These are phyloP conservation scores for Penicillium sp. DNA, from an alignment of 2,329 filamentous ascomycete genomes.

Conservation along the genomic window DNA sequence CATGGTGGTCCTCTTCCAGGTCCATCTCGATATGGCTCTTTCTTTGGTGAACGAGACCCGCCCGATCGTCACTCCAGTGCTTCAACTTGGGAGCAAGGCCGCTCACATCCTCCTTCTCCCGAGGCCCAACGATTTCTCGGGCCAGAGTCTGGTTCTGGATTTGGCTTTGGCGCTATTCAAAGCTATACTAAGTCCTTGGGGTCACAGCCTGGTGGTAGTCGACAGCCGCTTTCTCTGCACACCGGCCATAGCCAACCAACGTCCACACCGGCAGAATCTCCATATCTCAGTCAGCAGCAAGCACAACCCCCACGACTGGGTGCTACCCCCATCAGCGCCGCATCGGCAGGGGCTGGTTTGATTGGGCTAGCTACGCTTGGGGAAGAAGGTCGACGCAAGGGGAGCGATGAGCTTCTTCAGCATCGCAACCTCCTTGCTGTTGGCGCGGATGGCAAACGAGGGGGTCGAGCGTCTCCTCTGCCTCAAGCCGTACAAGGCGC, in stretches of 20 bases:
- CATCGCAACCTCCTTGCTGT: slow-evolving; percentile 68
- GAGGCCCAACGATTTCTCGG: slow-evolving; percentile 34
- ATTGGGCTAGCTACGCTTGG: slow-evolving; percentile 23
- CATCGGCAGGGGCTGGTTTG: slow-evolving; percentile 25
- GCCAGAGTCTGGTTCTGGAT: slow-evolving; percentile 28
- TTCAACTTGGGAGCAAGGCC: slow-evolving; percentile 34
- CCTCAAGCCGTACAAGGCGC: slow-evolving; percentile 92
- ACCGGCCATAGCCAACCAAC: slow-evolving; percentile 32
- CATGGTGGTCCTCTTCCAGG: slow-evolving; percentile 23
- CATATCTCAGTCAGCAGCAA: slow-evolving; percentile 31
- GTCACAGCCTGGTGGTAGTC: slow-evolving; percentile 33
- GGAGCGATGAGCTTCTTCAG: slow-evolving; percentile 53
- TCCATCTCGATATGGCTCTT: slow-evolving; percentile 27
- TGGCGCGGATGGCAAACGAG: slow-evolving; percentile 66
- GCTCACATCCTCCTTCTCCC: slow-evolving; percentile 37
- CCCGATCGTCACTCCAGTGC: slow-evolving; percentile 24
- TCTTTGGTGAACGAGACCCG: slow-evolving; percentile 33
- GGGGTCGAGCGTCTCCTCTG: slow-evolving; percentile 77
- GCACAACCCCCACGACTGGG: slow-evolving; percentile 32
- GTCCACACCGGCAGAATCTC: slow-evolving; percentile 31
- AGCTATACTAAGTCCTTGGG: slow-evolving; percentile 40
- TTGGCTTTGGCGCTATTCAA: slow-evolving; percentile 39
- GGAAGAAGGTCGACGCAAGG: slow-evolving; percentile 41
- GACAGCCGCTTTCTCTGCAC: slow-evolving; percentile 32
- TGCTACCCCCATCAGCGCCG: slow-evolving; percentile 23